Evolutionary conservation across 2,329 filamentous ascomycete genomes (phyloP), one percentile per base, ranked within the genome.

Genomic region (Xylaria sp.): DNA sequence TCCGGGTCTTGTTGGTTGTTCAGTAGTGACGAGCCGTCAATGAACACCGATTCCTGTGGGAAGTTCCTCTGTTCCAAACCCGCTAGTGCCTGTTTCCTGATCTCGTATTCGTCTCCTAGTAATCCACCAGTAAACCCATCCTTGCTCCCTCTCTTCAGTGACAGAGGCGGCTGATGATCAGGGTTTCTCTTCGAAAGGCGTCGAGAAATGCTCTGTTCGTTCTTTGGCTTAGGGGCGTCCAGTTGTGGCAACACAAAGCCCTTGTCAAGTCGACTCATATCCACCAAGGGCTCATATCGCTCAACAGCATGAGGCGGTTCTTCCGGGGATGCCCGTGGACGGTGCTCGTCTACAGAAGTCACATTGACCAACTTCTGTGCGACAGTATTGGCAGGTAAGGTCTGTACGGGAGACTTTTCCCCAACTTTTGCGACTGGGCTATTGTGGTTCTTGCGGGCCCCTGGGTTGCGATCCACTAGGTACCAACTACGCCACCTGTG

Each of bases 401-500:
- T 72, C 55, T 76, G 74, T 11, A 73, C 72, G 5, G 74, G 72
- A 7, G 71, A 60, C 19, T 70, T 70, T n/a, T 73, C 69, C 46
- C 71, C 63, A n/a, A 65, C 71, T 65, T 66, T 71, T 35, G 60
- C 69, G 63, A 73, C 75, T 63, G 59, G 70, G 54, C 67, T 71
- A 60, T 56, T 68, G 28, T 62, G 72, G 65, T 69, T 75, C 50
- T 75, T 73, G 19, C 67, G 71, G 17, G 71, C 70, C 60, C 74
- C 77, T 38, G 71, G 75, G 55, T 89, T 84, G 64, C 88, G 87
- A 69, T 92, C 89, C 45, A 92, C 90, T 7, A 97, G 79, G 72
- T 97, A 97, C 92, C 93, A 97, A 75, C 92, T 96, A 61, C 94
- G 87, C 94, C 94, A 97, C 40, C 79, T 79, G 65, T 97, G 92